Base-by-base conservation (phyloP, 805 yeast species). In the Scheffersomyces lignosus region DNA sequence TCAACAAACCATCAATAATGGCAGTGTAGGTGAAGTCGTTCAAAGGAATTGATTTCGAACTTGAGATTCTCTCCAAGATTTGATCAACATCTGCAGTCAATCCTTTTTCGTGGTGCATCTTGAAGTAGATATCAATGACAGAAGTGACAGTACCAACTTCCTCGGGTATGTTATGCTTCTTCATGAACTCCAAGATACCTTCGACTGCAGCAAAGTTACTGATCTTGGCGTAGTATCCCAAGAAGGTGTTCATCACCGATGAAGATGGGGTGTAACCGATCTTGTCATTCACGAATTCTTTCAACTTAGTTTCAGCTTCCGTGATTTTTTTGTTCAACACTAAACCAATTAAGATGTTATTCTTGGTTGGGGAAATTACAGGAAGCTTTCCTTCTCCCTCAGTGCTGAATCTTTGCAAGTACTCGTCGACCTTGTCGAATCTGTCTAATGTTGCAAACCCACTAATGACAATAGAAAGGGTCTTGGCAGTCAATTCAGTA, bases 81-180 rank as follows among this genome's bases (percentile, higher is more conserved):
- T 53, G 53, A 8, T 60, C 65, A 16, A 74, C 58, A 24, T 67
- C 58, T 6, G 78, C 71, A 2, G 59, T 49, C 40, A 61, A 54
- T 7, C 78, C 78, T 24, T 71, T 64, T n/a, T 60, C 62, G 27
- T 59, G 59, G 23, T 69, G 62, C 24, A 60, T 38, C 51, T 77
- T 78, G 60, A 81, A 67, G 44, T 72, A 65, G 35, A 71, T 58
- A 48, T 81, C 80, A 36, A 82, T 67, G 16, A 81, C 60, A 24
- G 75, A 71, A 3, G 89, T 74, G 58, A 77, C 77, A 2, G 90
- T 81, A 13, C 78, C 78, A 31, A 78, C 66, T 52, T 80, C 86
- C 18, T 83, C 83, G 25, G 65, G 49, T 16, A 81, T 56, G 3
- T 61, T 53, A 17, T 62, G 40, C 22, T 54, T 54, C 27, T 51